These are phyloP conservation scores for Daedaleopsis sinensis DNA, from an alignment of 768 basidiomycete species.

Conservation along the genomic window DNA sequence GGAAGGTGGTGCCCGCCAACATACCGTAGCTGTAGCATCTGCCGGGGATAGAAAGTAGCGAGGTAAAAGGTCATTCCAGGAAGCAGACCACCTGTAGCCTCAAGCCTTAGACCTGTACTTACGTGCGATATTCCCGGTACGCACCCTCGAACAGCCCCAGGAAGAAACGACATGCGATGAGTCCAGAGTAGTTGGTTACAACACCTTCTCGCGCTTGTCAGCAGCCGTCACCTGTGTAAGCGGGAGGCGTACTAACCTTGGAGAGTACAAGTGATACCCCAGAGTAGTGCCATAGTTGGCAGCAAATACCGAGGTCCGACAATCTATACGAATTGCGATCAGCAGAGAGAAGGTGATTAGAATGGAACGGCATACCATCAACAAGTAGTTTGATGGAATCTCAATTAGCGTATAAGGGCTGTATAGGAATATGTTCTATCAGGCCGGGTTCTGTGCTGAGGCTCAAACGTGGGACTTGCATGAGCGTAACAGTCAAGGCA, in stretches of 20 bases:
- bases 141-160: slow-evolving; percentile 63
- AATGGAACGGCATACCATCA: slow-evolving; percentile 13
- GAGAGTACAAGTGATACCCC: slow-evolving; percentile 66
- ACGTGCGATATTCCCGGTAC: background rate
- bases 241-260: slow-evolving; percentile 46
- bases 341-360: no score
- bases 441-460: slow-evolving; percentile 2
- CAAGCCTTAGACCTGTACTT: background rate
- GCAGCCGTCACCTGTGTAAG: no score
- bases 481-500: slow-evolving; percentile 3
- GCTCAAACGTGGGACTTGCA: background rate
- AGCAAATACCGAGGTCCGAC: slow-evolving; percentile 61
- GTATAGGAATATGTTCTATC: slow-evolving; percentile 31
- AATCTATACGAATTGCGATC: slow-evolving; percentile 29
- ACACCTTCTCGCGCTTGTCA: slow-evolving; percentile 36
- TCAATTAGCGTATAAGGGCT: slow-evolving; percentile 31
- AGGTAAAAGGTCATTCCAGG: slow-evolving; percentile 34
- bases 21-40: slow-evolving; percentile 33
- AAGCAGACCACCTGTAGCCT: slow-evolving; percentile 46
- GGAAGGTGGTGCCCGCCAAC: background rate
- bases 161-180: slow-evolving; percentile 52
- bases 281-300: slow-evolving; percentile 63
- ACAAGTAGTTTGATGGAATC: slow-evolving; percentile 28
- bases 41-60: slow-evolving; percentile 32
- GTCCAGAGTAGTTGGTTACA: slow-evolving; percentile 52